Percentiles rank a stretch among this genome's conserved stretches.
These are phyloP conservation scores for Puccinia polysora DNA, from an alignment of 1,284 basidiomycete species.

Conservation along the genomic window DNA sequence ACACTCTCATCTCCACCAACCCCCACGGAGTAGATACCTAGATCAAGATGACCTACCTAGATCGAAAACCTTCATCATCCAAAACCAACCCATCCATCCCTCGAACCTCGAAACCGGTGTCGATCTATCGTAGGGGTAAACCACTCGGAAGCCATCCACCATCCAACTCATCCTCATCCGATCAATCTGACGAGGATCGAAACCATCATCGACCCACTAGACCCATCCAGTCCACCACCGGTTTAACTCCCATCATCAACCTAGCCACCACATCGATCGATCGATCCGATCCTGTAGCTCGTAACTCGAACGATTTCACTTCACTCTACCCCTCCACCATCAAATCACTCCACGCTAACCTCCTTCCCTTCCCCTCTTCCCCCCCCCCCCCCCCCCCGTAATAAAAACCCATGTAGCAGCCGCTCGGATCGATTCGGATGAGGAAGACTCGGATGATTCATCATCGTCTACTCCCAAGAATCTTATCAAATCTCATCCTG, in stretches of 20 bases:
- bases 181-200: no score
- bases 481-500: not conserved
- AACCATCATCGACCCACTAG: no score
- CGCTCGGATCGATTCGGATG: not conserved
- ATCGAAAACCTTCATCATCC: not conserved
- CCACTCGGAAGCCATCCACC: not conserved
- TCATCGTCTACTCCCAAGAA: not conserved
- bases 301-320: not conserved
- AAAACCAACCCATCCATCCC: not conserved
- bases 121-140: conserved; percentile 30
- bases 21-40: no score
- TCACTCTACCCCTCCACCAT: no score
- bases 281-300: not conserved
- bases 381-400: no score
- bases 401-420: not conserved
- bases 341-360: no score
- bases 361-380: no score
- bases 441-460: not conserved
- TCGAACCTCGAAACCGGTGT: not conserved
- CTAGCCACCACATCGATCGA: not conserved
- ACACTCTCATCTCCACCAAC: no score
- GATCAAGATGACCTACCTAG: no score
- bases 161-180: not conserved
- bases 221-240: no score
- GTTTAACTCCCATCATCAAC: conserved; percentile 9